Conservation (phyloP, 441 rosid species). For the Codiaeum variegatum region DNA sequence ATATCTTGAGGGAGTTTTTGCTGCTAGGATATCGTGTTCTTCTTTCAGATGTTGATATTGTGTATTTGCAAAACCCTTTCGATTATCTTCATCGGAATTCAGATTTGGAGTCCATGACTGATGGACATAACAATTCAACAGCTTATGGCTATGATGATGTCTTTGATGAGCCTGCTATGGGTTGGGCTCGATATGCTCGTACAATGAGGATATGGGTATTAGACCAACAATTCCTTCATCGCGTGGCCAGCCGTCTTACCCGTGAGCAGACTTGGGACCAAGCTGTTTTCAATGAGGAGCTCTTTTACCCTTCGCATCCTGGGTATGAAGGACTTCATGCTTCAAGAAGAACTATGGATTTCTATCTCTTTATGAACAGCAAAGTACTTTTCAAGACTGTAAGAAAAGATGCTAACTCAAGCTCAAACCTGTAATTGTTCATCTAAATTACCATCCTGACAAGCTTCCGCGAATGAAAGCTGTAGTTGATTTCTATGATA, state of each 20-base stretch:
- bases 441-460: conserved; percentile 90
- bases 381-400: conserved; percentile 90
- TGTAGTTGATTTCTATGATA: conserved; percentile 70
- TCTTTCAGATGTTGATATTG: conserved; percentile 89
- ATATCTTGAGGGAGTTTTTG: conserved; percentile 79
- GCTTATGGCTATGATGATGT: conserved; percentile 88
- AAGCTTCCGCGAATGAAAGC: conserved; percentile 85
- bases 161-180: conserved; percentile 87
- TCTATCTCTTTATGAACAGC: conserved; percentile 85
- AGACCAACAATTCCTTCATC: conserved; percentile 84
- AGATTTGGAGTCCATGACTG: conserved; percentile 93
- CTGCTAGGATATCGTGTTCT: conserved; percentile 92
- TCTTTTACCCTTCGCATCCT: conserved; percentile 82
- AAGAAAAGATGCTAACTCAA: conserved; percentile 56
- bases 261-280: conserved; percentile 77
- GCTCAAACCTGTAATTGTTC: conserved; percentile 81
- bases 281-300: conserved; percentile 92
- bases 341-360: conserved; percentile 85
- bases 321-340: conserved; percentile 83
- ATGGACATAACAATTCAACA: conserved; percentile 81
- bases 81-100: conserved; percentile 73
- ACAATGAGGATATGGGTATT: conserved; percentile 96
- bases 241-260: conserved; percentile 74
- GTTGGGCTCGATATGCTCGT: conserved; percentile 98
- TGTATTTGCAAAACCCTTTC: conserved; percentile 84